Evolutionary conservation across 1,284 basidiomycete genomes (phyloP).

Genomic region (Malassezia psittaci): DNA sequence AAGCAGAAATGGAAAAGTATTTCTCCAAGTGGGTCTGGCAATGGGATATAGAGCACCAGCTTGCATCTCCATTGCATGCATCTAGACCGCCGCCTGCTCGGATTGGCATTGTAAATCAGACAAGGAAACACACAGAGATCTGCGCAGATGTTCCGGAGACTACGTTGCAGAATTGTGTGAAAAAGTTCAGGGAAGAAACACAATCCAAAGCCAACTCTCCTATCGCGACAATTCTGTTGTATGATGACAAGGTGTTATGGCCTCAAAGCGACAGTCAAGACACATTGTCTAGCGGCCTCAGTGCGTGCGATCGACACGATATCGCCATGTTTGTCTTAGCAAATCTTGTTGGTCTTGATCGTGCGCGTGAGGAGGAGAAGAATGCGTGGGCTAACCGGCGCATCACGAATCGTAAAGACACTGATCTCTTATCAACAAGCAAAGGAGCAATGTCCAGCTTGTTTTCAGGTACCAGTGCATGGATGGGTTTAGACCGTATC

Average conservation of each 20-base stretch:
- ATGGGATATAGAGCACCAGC: constrained; percentile 17
- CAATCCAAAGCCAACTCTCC: not conserved
- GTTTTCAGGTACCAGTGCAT: not conserved
- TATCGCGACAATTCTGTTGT: constrained; percentile 3
- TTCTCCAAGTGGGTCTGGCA: constrained; percentile 17
- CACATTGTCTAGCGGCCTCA: not conserved
- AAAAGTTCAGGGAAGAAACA: not conserved
- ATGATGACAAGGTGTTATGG: constrained; percentile 13
- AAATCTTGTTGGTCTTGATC: constrained; percentile 1
- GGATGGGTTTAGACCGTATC: not conserved
- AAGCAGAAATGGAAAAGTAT: constrained; percentile 4
- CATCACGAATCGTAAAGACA: not conserved
- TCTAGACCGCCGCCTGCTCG: not conserved
- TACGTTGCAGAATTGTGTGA: not conserved
- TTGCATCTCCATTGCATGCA: constrained; percentile 5
- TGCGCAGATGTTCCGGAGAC: not conserved
- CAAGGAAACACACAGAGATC: not conserved
- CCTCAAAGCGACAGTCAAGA: constrained; percentile 1
- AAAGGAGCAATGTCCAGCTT: not conserved
- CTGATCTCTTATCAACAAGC: not conserved
- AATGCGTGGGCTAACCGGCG: not conserved
- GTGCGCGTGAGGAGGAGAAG: constrained; percentile 1
- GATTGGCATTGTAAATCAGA: constrained; percentile 6
- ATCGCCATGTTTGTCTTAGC: constrained; percentile 6
- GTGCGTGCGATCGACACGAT: not conserved